These are phyloP conservation scores for Penicillium sp. DNA, from an alignment of 2,329 filamentous ascomycete species.

Conservation along the genomic window DNA sequence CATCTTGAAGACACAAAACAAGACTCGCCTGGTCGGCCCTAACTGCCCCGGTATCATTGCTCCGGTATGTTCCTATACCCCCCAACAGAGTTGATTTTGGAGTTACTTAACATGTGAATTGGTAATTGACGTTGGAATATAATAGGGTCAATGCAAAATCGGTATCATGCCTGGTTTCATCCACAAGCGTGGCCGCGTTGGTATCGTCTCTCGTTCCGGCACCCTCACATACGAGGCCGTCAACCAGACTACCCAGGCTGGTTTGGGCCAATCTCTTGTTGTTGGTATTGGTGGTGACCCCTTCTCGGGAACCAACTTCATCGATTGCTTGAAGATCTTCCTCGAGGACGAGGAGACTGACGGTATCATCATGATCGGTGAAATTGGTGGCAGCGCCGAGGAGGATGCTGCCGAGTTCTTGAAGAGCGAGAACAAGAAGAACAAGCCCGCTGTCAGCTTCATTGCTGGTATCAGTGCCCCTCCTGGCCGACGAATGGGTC, in stretches of 20 bases:
- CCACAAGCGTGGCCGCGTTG: conserved; percentile 98
- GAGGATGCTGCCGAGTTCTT: conserved; percentile 98
- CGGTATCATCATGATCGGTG: conserved; percentile 99
- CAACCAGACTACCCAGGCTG: conserved; percentile 97
- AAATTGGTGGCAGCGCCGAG: conserved; percentile 96
- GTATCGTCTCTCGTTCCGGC: conserved; percentile 96
- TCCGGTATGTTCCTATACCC: conserved; percentile 46
- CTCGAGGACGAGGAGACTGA: conserved; percentile 93
- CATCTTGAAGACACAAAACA: conserved; percentile 95
- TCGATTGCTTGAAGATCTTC: conserved; percentile 98
- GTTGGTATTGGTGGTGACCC: conserved; percentile 98
- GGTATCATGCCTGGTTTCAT: conserved; percentile 99
- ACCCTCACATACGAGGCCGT: conserved; percentile 99
- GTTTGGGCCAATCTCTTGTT: conserved; percentile 95
- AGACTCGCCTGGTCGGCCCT: conserved; percentile 92
- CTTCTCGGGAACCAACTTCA: conserved; percentile 99
- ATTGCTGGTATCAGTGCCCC: conserved; percentile 98
- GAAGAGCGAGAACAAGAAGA: conserved; percentile 81
- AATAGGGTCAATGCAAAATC: conserved; percentile 93
- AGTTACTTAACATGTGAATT: not conserved
- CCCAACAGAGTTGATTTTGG: not conserved
- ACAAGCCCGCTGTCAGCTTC: conserved; percentile 97
- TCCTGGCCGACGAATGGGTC: conserved; percentile 94
- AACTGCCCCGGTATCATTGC: conserved; percentile 99
- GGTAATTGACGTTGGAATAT: not conserved